A percentile compares a stretch with the other conserved stretches of the same genome.
These are phyloP conservation scores for Groenewaldozyma sp. DNA, from an alignment of 1,139 yeast genomes.

Conservation along the genomic window DNA sequence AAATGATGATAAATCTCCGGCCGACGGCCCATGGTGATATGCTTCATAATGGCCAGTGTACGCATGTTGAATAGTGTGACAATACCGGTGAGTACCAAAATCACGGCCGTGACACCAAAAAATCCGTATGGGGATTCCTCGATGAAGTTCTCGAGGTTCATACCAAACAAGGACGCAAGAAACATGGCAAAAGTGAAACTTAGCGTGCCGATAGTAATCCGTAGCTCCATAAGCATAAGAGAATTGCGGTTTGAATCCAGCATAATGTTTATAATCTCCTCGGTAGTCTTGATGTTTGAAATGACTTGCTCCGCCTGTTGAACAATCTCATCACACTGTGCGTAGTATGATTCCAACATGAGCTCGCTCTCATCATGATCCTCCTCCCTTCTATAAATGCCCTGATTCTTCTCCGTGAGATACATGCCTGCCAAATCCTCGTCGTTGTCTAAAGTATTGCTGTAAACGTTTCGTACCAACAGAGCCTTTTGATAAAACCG, in stretches of 20 bases:
- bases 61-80: conserved; percentile 30
- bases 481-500: conserved; percentile 73
- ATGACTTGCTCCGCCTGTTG: conserved; percentile 81
- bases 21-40: conserved; percentile 33
- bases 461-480: conserved; percentile 72
- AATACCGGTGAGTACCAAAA: conserved; percentile 30
- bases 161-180: conserved; percentile 80
- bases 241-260: conserved; percentile 89
- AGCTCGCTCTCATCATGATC: conserved; percentile 63
- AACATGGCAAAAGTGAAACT: conserved; percentile 76
- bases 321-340: conserved; percentile 89
- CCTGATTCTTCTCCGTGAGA: conserved; percentile 39
- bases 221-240: conserved; percentile 78
- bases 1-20: not conserved
- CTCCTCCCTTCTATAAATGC: conserved; percentile 13
- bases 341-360: conserved; percentile 80
- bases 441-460: conserved; percentile 77
- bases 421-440: conserved; percentile 84
- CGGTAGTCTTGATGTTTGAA: conserved; percentile 81
- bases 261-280: conserved; percentile 87
- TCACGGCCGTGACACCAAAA: conserved; percentile 37
- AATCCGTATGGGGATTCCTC: conserved; percentile 70
- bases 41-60: conserved; percentile 35
- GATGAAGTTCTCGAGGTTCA: conserved; percentile 85
- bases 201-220: conserved; percentile 75